phyloP scores from a whole-genome alignment of 2,329 filamentous ascomycete species.

The Aspergillus terreus region DNA sequence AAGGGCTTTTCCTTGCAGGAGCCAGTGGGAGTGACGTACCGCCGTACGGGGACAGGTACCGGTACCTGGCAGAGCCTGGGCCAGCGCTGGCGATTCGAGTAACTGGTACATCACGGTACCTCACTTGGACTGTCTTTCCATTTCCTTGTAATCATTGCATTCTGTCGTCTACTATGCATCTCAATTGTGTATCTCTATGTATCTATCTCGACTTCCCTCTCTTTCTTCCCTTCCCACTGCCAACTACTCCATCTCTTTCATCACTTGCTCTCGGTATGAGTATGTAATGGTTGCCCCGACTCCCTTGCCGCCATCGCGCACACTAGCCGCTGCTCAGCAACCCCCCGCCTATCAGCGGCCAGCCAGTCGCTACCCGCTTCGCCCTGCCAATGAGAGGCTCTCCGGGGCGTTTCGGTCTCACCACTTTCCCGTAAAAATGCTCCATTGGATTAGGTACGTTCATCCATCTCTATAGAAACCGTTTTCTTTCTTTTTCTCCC shows the following conservation, averaged over 20 bases:
- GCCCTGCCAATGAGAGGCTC: slow-evolving; percentile 15
- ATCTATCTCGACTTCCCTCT: too few species aligned
- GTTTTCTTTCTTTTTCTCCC: not conserved
- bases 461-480: not conserved
- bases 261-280: not conserved
- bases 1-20: too few species aligned
- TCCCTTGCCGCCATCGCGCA: slow-evolving; percentile 34
- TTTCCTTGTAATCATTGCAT: too few species aligned
- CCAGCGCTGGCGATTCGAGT: too few species aligned
- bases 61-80: slow-evolving; percentile 6
- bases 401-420: slow-evolving; percentile 24
- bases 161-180: too few species aligned
- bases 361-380: slow-evolving; percentile 10
- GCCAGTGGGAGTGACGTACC: not conserved
- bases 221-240: too few species aligned
- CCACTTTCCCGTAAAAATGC: slow-evolving; percentile 1
- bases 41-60: slow-evolving; percentile 4
- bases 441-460: not conserved
- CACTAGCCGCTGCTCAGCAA: slow-evolving; percentile 31
- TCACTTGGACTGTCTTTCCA: too few species aligned
- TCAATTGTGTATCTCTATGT: too few species aligned
- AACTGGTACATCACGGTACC: too few species aligned
- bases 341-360: slow-evolving; percentile 31
- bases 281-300: slow-evolving; percentile 32
- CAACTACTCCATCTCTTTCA: too few species aligned